A percentile compares a stretch with the other conserved stretches of the same genome.
Evolutionary conservation across 768 basidiomycete species (phyloP).

Genomic region (Mycena galericulata): DNA sequence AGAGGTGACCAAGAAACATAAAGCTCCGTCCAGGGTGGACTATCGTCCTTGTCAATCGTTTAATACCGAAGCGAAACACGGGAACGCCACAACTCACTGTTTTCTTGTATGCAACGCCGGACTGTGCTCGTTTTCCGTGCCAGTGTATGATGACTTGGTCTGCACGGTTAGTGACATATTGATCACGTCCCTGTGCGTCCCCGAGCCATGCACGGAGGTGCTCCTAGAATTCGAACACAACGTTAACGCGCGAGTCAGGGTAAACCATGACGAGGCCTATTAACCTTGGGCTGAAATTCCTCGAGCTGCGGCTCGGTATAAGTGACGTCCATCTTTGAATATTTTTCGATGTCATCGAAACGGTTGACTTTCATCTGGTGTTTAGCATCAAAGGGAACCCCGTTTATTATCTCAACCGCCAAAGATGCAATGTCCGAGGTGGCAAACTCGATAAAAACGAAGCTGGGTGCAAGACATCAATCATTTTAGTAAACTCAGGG

Average conservation of each 20-base stretch:
- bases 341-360: slow-evolving; percentile 90
- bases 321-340: slow-evolving; percentile 77
- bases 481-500: too few species aligned
- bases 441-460: too few species aligned
- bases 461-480: too few species aligned
- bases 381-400: slow-evolving; percentile 85
- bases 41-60: slow-evolving; percentile 58
- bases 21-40: slow-evolving; percentile 83
- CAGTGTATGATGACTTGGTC: slow-evolving; percentile 91
- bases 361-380: slow-evolving; percentile 87
- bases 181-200: slow-evolving; percentile 92
- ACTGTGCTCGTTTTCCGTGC: slow-evolving; percentile 91
- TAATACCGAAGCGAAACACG: slow-evolving; percentile 18
- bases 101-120: slow-evolving; percentile 77
- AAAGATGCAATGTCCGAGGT: too few species aligned
- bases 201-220: slow-evolving; percentile 95
- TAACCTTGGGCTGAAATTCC: too few species aligned
- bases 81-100: slow-evolving; percentile 55
- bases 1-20: slow-evolving; percentile 96
- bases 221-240: slow-evolving; percentile 64
- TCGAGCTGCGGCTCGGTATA: slow-evolving; percentile 72
- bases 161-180: slow-evolving; percentile 92
- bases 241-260: background rate
- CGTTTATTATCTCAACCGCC: slow-evolving; percentile 55
- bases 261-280: slow-evolving; percentile 34